Base-by-base conservation (phyloP, 2,329 filamentous ascomycete genomes). In the Fusarium sp. region DNA sequence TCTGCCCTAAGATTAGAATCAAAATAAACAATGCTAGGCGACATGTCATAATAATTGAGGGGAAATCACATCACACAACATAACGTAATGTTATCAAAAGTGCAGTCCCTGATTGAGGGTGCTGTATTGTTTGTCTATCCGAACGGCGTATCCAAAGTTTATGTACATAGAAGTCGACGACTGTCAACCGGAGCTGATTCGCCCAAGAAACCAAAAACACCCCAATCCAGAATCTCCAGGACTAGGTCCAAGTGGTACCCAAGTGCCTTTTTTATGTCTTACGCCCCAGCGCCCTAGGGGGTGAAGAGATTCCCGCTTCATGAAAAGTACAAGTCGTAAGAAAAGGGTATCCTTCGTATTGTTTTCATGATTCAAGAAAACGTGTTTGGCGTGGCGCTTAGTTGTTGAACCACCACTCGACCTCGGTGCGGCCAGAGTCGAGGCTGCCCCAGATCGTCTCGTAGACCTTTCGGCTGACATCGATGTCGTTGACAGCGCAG, bases 381-480 rank as follows among this genome's bases (percentile, higher is more conserved):
- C 42, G 54, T 56, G 35, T 26, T 63, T 55, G 57, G 42, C 48
- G 45, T 58, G 18, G 53, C 60, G 56, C 67, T 79, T 82, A 83
- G 77, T 80, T 84, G 77, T 80, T 84, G 80, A 88, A 88, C 63
- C 77, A 85, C 87, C 88, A 90, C 36, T 78, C 76, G 57, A 85
- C 81, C 8, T 75, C 55, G 38, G 75, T 75, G 62, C 87, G 85
- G 35, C 88, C 88, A 39, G 80, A 77, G 28, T 75, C 82, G n/a
- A 87, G 81, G 32, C 82, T 79, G 63, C 83, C 85, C 56, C 84
- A 87, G 61, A 93, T 84, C 26, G 86, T 83, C n/a, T 77, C 72
- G 82, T 91, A 92, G 70, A 88, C 82, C 75, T 86, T 85, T 69
- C 85, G 82, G 73, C 87, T 89, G 74, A 92, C 85, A 78, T 94